Evolutionary conservation across 352 stramenopile species (phyloP), one percentile per base, ranked within the genome.

Genomic region (Phytophthora chlamydospora): DNA sequence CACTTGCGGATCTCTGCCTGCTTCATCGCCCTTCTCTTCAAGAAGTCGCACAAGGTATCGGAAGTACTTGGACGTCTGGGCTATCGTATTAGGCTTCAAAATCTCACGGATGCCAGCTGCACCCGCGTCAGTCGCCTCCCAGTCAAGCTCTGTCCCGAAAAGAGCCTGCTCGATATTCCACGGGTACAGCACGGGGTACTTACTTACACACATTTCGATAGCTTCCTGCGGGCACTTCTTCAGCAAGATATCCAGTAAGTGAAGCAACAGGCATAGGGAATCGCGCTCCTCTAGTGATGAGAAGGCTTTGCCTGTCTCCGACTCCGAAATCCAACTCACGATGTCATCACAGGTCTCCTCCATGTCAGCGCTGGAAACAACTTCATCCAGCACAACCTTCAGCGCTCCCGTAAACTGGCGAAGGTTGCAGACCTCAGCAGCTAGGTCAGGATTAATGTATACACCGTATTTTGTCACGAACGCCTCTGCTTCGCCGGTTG

Each of bases 381-480:
- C 84, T 36, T 91, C 77, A 48, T 92, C 76, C 13, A 96, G 66
- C 5, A 96, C 80, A 40, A 83, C 62, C 33, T 85, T 85, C 24
- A 95, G 65, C 17, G 81, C 84, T n/a, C 59, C 66, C 6, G 75
- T 71, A 52, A 93, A 89, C 10, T 83, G 66, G 12, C 72, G 81
- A 42, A 87, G 68, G 29, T 88, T 94, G 63, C 85, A 95, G 0
- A 93, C 73, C 62, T 95, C 78, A 34, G 85, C 85, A 16, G 88
- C 88, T 34, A 93, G 66, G 45, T 96, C 88, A 6, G 87, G 80
- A 48, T 93, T 91, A 43, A 96, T 66, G 55, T 96, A 96, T 27
- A 85, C 85, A 8, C 85, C 85, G 38, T 96, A 96, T 51, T 91
- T 93, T 46, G 62, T 70, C 24, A 95, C 71, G 52, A 95, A 95